Evolutionary conservation across 257 asterid species (phyloP), one percentile per base, ranked within the genome.

Genomic region (Striga asiatica): DNA sequence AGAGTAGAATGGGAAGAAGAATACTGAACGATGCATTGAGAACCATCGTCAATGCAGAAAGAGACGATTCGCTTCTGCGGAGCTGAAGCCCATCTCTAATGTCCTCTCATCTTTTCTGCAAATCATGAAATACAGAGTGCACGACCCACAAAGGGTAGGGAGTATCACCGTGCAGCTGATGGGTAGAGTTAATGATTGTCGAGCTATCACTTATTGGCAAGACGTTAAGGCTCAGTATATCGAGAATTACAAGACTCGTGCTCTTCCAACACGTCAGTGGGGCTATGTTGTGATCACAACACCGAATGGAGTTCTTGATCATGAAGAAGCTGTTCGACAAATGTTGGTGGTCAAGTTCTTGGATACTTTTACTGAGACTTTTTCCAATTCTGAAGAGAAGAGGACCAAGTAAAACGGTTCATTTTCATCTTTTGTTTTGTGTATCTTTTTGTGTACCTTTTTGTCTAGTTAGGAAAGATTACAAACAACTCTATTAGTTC

Each of bases 231-330:
- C 31, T 27, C 31, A 6, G 31, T 27, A 27, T 27, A 27, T 27
- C 6, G 31, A 27, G 31, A 27, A 27, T 6, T 27, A 27, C 6
- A 27, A 27, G 3, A 27, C 31, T 6, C 31, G 6, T 27, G 31
- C 31, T 27, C 31, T 27, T 27, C 31, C 6, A 27, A 27, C 31
- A 27, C 31, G 6, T 27, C 31, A 92, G 98, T 91, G 98, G 97
- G 98, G 97, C 29, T 92, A 88, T 65, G 89, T 92, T 9, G 88
- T 92, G 53, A 66, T 88, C 58, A 84, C 95, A 32, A 92, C 98
- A 19, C 98, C 97, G 60, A 88, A 84, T 64, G 98, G 98, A 66
- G 80, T 92, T 42, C 53, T 92, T 78, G 98, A 92, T 74, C 97
- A 92, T 18, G 94, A 88, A 70, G 98, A 92, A 69, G 97, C 97